A percentile compares a stretch with the other conserved stretches of the same genome.
Evolutionary conservation across 768 basidiomycete genomes (phyloP).

Genomic region (Phallus indusiatus): DNA sequence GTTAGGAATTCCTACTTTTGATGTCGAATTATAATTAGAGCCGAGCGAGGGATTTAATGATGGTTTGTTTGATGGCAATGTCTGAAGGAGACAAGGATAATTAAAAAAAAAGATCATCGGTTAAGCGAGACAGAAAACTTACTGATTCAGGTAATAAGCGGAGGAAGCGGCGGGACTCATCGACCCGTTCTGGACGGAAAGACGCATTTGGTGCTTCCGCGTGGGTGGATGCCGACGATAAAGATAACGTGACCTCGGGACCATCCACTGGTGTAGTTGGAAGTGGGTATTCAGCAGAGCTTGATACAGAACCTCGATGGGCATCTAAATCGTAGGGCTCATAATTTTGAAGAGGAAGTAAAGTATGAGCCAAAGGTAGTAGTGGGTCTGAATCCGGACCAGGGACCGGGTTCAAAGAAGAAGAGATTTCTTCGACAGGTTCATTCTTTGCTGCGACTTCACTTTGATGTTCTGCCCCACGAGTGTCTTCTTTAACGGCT

Average conservation of each 20-base stretch:
- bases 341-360: not conserved
- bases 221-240: not conserved
- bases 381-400: not conserved
- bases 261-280: not conserved
- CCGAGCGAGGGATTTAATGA: too few relatives aligned
- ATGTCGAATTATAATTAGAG: not conserved
- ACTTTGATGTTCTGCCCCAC: conserved; percentile 24
- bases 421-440: conserved; percentile 12
- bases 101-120: too few relatives aligned
- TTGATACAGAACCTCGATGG: conserved; percentile 1
- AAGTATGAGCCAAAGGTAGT: not conserved
- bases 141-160: not conserved
- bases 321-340: not conserved
- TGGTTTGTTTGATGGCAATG: too few relatives aligned
- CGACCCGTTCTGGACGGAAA: not conserved
- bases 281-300: not conserved
- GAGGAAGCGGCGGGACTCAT: not conserved
- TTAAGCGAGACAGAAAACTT: not conserved
- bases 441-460: conserved; percentile 16
- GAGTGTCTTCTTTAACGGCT: conserved; percentile 26
- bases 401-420: not conserved
- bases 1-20: too few relatives aligned
- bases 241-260: not conserved
- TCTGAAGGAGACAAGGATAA: too few relatives aligned
- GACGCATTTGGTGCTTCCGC: not conserved